Evolutionary conservation across 805 yeast genomes (phyloP).

Genomic region (Trichomonascus vanleenenianus): DNA sequence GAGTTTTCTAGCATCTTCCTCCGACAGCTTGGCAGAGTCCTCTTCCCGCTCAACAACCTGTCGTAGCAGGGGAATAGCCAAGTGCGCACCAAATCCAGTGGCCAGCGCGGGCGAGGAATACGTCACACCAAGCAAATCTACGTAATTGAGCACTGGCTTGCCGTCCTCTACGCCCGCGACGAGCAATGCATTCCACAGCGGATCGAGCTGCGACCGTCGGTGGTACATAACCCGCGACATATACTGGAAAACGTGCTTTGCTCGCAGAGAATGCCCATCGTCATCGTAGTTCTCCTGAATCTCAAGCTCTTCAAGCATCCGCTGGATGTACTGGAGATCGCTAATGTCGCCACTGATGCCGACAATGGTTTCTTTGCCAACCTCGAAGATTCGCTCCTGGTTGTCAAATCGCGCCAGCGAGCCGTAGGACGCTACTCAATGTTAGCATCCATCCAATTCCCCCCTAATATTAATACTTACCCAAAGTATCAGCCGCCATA

Average conservation of each 20-base stretch:
- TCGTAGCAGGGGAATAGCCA: conserved; percentile 89
- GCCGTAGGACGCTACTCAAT: conserved; percentile 68
- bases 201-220: conserved; percentile 90
- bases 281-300: conserved; percentile 73
- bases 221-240: conserved; percentile 75
- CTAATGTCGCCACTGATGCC: conserved; percentile 94
- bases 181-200: conserved; percentile 88
- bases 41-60: conserved; percentile 71
- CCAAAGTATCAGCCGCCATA: conserved; percentile 91
- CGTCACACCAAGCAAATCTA: conserved; percentile 86
- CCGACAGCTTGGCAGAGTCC: conserved; percentile 60
- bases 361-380: conserved; percentile 80
- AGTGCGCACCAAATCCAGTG: conserved; percentile 93
- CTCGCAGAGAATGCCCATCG: conserved; percentile 59
- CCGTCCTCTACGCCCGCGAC: conserved; percentile 79
- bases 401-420: conserved; percentile 81
- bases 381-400: conserved; percentile 75
- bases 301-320: conserved; percentile 69
- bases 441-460: background rate
- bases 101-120: conserved; percentile 84
- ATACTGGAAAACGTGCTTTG: conserved; percentile 86
- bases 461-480: conserved; percentile 23
- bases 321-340: conserved; percentile 79
- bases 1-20: conserved; percentile 69
- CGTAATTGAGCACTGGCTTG: conserved; percentile 72